phyloP scores from a whole-genome alignment of 331 rosid genomes.

The Malus hybrid region DNA sequence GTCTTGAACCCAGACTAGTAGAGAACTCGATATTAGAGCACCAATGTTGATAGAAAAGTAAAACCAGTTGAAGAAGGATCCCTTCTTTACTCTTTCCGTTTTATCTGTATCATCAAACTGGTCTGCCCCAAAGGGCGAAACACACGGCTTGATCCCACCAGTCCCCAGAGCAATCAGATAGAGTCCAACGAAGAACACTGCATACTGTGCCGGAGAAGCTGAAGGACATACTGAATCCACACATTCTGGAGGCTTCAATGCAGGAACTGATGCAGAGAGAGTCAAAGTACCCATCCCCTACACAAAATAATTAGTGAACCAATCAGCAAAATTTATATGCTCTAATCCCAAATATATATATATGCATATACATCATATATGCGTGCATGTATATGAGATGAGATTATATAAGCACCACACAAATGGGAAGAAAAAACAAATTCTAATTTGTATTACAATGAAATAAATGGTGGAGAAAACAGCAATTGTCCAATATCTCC shows the following conservation, averaged over 20 bases:
- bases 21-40: constrained; percentile 78
- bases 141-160: constrained; percentile 96
- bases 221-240: constrained; percentile 59
- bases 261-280: constrained; percentile 77
- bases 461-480: constrained; percentile 65
- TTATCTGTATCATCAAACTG: constrained; percentile 97
- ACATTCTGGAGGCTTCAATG: constrained; percentile 60
- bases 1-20: constrained; percentile 84
- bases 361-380: not conserved
- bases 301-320: constrained; percentile 3
- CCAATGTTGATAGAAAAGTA: constrained; percentile 88
- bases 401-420: not conserved
- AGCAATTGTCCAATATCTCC: constrained; percentile 98
- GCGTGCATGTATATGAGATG: not conserved
- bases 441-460: constrained; percentile 35
- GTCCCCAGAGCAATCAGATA: constrained; percentile 95
- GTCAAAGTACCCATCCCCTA: constrained; percentile 99
- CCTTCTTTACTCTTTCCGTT: constrained; percentile 78
- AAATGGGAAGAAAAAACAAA: not conserved
- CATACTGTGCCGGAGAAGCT: constrained; percentile 75
- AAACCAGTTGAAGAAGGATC: constrained; percentile 97
- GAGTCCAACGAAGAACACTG: constrained; percentile 83
- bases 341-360: not conserved
- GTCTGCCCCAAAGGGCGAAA: constrained; percentile 91
- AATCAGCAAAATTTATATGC: not conserved